A percentile compares a stretch with the other conserved stretches of the same genome.
Evolutionary conservation across 2,329 filamentous ascomycete genomes (phyloP).

Genomic region (Thermoascus crustaceus): DNA sequence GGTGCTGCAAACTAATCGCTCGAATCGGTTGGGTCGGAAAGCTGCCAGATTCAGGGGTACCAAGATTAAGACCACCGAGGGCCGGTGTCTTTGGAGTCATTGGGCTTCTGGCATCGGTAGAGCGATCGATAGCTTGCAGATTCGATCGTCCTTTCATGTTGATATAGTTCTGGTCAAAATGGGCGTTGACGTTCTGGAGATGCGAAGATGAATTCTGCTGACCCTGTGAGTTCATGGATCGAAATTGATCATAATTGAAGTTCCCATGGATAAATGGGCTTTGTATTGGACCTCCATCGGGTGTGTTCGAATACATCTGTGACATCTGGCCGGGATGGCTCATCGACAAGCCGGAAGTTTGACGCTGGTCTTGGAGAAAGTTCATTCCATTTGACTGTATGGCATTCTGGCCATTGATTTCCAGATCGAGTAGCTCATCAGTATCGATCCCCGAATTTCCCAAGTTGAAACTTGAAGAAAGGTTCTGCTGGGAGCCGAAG

Average conservation of each 20-base stretch:
- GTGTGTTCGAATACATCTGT: slow-evolving; percentile 77
- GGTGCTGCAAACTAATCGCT: slow-evolving; percentile 49
- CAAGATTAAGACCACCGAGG: slow-evolving; percentile 63
- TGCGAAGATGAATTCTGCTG: slow-evolving; percentile 23
- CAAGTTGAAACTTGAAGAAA: slow-evolving; percentile 64
- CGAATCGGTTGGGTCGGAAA: slow-evolving; percentile 74
- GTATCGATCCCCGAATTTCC: slow-evolving; percentile 74
- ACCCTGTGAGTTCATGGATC: slow-evolving; percentile 53
- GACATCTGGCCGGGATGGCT: slow-evolving; percentile 61
- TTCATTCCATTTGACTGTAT: slow-evolving; percentile 28
- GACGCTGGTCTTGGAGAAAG: slow-evolving; percentile 45
- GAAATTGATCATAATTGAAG: slow-evolving; percentile 71
- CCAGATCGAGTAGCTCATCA: slow-evolving; percentile 71
- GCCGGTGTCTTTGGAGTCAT: slow-evolving; percentile 81
- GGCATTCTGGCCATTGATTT: slow-evolving; percentile 35
- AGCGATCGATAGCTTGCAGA: slow-evolving; percentile 58
- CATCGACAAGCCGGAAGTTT: slow-evolving; percentile 45
- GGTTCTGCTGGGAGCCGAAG: slow-evolving; percentile 56
- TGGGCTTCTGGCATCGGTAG: slow-evolving; percentile 66
- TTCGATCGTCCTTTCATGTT: slow-evolving; percentile 51
- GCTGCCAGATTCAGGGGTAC: slow-evolving; percentile 60
- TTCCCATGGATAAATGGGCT: slow-evolving; percentile 72
- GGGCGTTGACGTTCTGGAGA: slow-evolving; percentile 32
- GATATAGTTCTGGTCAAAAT: slow-evolving; percentile 50
- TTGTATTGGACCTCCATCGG: slow-evolving; percentile 83